Percentiles rank a stretch among this genome's conserved stretches.
Evolutionary conservation across 1,284 basidiomycete genomes (phyloP).

Genomic region (Entoloma clypeatum): DNA sequence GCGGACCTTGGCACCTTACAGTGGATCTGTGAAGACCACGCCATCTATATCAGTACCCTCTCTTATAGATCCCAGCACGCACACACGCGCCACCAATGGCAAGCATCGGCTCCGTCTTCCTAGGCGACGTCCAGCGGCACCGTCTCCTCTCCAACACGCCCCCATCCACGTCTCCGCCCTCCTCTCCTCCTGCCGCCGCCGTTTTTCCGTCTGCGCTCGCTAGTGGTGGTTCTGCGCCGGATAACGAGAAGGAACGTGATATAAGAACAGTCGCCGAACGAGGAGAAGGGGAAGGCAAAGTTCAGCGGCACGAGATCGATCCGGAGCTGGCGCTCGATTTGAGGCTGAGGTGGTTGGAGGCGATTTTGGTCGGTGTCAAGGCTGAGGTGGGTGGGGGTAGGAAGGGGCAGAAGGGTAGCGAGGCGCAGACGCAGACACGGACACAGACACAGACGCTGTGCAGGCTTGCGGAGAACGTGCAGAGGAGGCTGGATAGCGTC

Average conservation of each 20-base stretch:
- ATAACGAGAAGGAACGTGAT: slow-evolving; percentile 13
- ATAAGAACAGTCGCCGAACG: slow-evolving; percentile 13
- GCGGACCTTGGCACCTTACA: no score
- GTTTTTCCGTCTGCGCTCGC: slow-evolving; percentile 20
- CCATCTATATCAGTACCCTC: no score
- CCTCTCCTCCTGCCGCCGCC: slow-evolving; percentile 22
- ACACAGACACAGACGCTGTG: slow-evolving; percentile 52
- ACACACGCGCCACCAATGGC: no score
- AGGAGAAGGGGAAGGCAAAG: no score
- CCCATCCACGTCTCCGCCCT: slow-evolving; percentile 57
- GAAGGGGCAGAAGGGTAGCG: slow-evolving; percentile 36
- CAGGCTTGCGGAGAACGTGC: slow-evolving; percentile 56
- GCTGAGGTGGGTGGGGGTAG: slow-evolving; percentile 34
- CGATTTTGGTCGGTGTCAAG: slow-evolving; percentile 63
- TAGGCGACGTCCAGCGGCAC: slow-evolving; percentile 65
- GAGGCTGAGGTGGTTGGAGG: slow-evolving; percentile 72
- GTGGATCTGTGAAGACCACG: no score
- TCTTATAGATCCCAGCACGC: no score
- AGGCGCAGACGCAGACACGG: slow-evolving; percentile 25
- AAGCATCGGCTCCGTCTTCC: slow-evolving; percentile 68
- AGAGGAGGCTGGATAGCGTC: slow-evolving; percentile 49
- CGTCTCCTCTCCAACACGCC: slow-evolving; percentile 58
- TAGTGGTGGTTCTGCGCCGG: slow-evolving; percentile 12
- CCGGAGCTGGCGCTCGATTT: slow-evolving; percentile 67
- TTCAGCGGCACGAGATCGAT: slow-evolving; percentile 49